These are phyloP conservation scores for Blastobotrys buckinghamii DNA, from an alignment of 1,139 yeast species.

Conservation along the genomic window DNA sequence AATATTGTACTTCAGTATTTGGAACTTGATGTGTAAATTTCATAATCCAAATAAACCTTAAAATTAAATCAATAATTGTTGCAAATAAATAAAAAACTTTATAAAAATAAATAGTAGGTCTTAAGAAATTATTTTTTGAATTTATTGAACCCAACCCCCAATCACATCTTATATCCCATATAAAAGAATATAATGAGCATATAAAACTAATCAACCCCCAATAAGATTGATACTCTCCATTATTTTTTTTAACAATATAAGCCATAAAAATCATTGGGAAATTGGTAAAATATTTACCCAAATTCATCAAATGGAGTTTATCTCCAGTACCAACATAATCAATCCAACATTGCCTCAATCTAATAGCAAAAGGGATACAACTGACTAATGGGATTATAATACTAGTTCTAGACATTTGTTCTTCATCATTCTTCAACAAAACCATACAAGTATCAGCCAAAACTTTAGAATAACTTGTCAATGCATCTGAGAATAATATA, in stretches of 20 bases:
- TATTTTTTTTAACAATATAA: slow-evolving; percentile 11
- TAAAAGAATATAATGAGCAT: slow-evolving; percentile 70
- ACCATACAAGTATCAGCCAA: slow-evolving; percentile 56
- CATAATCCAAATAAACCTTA: slow-evolving; percentile 74
- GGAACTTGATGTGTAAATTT: slow-evolving; percentile 35
- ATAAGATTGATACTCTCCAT: slow-evolving; percentile 22
- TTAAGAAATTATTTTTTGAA: background rate
- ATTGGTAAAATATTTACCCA: slow-evolving; percentile 66
- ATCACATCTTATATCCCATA: slow-evolving; percentile 87
- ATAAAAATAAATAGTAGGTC: slow-evolving; percentile 6
- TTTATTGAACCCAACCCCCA: slow-evolving; percentile 56
- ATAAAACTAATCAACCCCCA: slow-evolving; percentile 53
- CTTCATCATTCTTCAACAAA: background rate
- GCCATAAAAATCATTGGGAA: slow-evolving; percentile 49
- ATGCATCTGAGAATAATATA: slow-evolving; percentile 70
- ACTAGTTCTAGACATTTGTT: slow-evolving; percentile 36
- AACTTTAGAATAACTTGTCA: slow-evolving; percentile 74
- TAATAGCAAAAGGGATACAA: slow-evolving; percentile 59
- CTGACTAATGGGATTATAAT: slow-evolving; percentile 44
- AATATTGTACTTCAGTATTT: slow-evolving; percentile 55
- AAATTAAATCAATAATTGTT: slow-evolving; percentile 50
- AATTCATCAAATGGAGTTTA: slow-evolving; percentile 56
- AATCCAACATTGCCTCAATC: slow-evolving; percentile 73
- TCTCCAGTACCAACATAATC: slow-evolving; percentile 55
- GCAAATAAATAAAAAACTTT: slow-evolving; percentile 45